These are phyloP conservation scores for Passalora sequoiae DNA, from an alignment of 2,329 filamentous ascomycete genomes.

Conservation along the genomic window DNA sequence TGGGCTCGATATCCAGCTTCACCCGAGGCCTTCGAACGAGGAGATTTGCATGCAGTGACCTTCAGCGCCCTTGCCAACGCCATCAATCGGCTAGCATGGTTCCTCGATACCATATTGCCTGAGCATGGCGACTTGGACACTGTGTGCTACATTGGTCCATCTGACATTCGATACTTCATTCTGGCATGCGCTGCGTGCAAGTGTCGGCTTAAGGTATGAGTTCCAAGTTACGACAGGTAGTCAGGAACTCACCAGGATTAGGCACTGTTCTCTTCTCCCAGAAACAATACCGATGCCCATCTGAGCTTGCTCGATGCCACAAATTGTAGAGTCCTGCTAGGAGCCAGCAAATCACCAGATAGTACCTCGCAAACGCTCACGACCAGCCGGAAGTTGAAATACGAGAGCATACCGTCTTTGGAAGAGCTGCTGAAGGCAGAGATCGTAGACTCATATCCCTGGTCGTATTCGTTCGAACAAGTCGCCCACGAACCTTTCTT, in stretches of 20 bases:
- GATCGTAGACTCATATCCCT: conserved; percentile 3
- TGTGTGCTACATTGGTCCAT: conserved; percentile 13
- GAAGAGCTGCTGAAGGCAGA: conserved; percentile 2
- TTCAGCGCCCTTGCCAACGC: conserved; percentile 10
- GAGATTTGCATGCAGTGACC: neutral
- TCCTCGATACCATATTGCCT: neutral
- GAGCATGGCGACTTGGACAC: conserved; percentile 5
- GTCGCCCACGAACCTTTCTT: conserved; percentile 6
- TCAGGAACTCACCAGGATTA: no score
- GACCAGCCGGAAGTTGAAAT: neutral
- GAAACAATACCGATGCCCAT: conserved; percentile 11
- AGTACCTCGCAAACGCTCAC: neutral
- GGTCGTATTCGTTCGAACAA: neutral
- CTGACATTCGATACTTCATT: conserved; percentile 16
- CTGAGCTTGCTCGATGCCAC: conserved; percentile 9
- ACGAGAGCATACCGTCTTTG: conserved; percentile 6
- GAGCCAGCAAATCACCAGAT: neutral
- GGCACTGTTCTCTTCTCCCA: conserved; percentile 12
- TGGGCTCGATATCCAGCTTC: conserved; percentile 10
- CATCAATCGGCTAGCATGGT: conserved; percentile 13
- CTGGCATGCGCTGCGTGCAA: conserved; percentile 15
- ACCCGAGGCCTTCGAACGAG: conserved; percentile 5
- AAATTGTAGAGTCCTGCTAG: conserved; percentile 3
- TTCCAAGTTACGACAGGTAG: no score
- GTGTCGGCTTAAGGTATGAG: conserved; percentile 6